Base-by-base conservation (phyloP, 257 asterid species). In the Solanum neorickii region DNA sequence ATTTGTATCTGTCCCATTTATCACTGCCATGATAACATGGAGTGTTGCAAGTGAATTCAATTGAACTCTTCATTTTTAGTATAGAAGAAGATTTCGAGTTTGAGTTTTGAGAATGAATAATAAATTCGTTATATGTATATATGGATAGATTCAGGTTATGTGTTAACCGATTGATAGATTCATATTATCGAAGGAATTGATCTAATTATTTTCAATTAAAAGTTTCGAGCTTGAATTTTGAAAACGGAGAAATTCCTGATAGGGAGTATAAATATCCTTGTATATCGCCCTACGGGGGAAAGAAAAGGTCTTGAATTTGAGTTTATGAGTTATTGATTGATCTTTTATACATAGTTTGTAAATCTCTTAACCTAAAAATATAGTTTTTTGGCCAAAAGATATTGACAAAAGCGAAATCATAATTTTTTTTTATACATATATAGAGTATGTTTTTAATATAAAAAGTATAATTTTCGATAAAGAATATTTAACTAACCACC, bases 11-110 rank as follows among this genome's bases (percentile, higher is more conserved):
- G 80, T 73, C 9, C 25, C 47, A 10, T 74, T 74, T 16, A 56
- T 78, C 91, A 84, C 89, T 90, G 89, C 86, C 76, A 83, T 18
- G 14, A 46, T 33, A 88, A 27, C 41, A 78, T 78, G 25, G 13
- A 44, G 82, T 74, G 82, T 74, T 74, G 49, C 18, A 21, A 37
- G 31, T 21, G 52, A 74, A 74, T 74, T 74, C 82, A 37, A 74
- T 33, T 73, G 5, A 35, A 10, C 13, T 13, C n/a, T 9, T 11
- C 1, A 35, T 20, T 73, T 73, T 20, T 7, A 73, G 80, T 12
- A 72, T 33, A 9, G 5, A 13, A 15, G 12, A 33, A 31, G 18
- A 3, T 69, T 25, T 69, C 1, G n/a, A 31, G 76, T 29, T 14
- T 0, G 75, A 29, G 41, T 69, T 69, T 9, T 69, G 13, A 69